Base-by-base conservation (phyloP, 208 protist species). In the Leishmania tropica region DNA sequence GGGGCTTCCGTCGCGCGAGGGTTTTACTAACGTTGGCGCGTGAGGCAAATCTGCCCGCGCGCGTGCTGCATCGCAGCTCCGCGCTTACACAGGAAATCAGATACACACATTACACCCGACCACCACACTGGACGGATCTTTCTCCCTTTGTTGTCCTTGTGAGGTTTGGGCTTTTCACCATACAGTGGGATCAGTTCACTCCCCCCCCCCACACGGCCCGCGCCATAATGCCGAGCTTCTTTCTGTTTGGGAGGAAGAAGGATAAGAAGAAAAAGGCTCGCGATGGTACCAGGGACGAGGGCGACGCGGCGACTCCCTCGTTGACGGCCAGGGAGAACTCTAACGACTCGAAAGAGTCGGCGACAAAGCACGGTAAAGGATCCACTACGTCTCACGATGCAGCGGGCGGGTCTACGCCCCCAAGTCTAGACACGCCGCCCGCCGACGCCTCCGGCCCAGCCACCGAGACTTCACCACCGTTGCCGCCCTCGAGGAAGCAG, bases 161-260 rank as follows among this genome's bases (percentile, higher is more conserved):
- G 68, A 77, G 48, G 51, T 11, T 40, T 72, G 28, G 48, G 24
- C 1, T n/a, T 48, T 53, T 1, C 24, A 48, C 68, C 42, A 28
- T 74, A 21, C 13, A 13, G 51, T 48, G 28, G 2, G 51, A 51
- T 76, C 35, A 51, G 53, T n/a, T 5, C 51, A 2, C 11, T 35
- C 42, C 21, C 21, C 56, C 2, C 48, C 31, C 4, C 62, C 13
- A 40, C 13, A 6, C 51, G n/a, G n/a, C n/a, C 31, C 5, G 24
- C 37, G 53, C 60, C 71, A 73, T 78, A 51, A 86, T 87, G 81
- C 74, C 78, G 76, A 74, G 76, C 56, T 89, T 93, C 74, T 88
- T 81, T 75, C 40, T 85, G 31, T 85, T 91, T 58, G 80, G 83
- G 5, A 83, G 86, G 78, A 81, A 85, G 73, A 89, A 88, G 85